A percentile compares a stretch with the other conserved stretches of the same genome.
Evolutionary conservation across 208 protist species (phyloP).

Genomic region (Endotrypanum monterogeii): DNA sequence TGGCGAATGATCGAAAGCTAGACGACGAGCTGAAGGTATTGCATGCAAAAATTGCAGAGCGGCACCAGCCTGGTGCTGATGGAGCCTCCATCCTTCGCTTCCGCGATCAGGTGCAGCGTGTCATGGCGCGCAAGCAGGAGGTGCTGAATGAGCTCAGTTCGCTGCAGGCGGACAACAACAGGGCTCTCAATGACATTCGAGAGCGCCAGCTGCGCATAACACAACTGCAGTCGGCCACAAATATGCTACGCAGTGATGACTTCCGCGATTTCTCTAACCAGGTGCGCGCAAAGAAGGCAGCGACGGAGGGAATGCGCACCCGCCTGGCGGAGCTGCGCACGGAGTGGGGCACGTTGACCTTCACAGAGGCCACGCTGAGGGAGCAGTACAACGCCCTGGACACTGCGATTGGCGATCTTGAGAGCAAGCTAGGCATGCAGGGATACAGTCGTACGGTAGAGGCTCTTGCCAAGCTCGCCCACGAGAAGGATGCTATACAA

Average conservation of each 20-base stretch:
- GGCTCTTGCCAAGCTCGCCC: constrained; percentile 75
- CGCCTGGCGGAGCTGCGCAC: constrained; percentile 81
- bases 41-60: constrained; percentile 57
- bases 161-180: constrained; percentile 82
- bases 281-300: constrained; percentile 84
- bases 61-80: constrained; percentile 72
- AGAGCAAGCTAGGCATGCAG: constrained; percentile 85
- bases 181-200: constrained; percentile 64
- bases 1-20: constrained; percentile 62
- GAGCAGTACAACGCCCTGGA: constrained; percentile 73
- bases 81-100: constrained; percentile 78
- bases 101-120: constrained; percentile 82
- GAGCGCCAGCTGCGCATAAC: constrained; percentile 76
- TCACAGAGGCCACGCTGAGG: constrained; percentile 81
- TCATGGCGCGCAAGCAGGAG: constrained; percentile 69
- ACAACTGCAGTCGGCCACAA: constrained; percentile 75
- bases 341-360: constrained; percentile 87
- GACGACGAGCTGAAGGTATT: constrained; percentile 72
- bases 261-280: constrained; percentile 84
- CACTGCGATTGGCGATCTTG: constrained; percentile 71
- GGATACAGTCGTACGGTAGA: constrained; percentile 87
- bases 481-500: constrained; percentile 86
- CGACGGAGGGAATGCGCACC: constrained; percentile 79
- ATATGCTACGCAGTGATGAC: constrained; percentile 87
- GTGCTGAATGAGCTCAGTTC: constrained; percentile 65